Percentiles rank a stretch among this genome's conserved stretches.
Evolutionary conservation across 345 rosid species (phyloP).

Genomic region (Pugionium dolabratum): DNA sequence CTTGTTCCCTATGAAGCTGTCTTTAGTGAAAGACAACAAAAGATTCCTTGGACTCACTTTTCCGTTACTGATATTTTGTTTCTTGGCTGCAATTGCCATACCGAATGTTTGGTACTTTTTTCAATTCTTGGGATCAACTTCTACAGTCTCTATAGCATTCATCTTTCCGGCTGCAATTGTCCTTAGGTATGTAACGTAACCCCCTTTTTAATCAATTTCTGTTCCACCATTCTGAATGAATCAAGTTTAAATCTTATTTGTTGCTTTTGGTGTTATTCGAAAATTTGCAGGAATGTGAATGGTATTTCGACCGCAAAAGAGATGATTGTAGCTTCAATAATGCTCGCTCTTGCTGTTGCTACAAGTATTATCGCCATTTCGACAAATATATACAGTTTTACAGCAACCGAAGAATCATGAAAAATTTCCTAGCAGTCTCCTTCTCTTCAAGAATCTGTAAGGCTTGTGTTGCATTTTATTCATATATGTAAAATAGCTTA

Average conservation of each 20-base stretch:
- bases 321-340: conserved; percentile 43
- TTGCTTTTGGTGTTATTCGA: neutral
- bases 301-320: conserved; percentile 49
- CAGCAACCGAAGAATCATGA: conserved; percentile 23
- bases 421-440: neutral
- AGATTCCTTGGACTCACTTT: conserved; percentile 63
- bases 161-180: conserved; percentile 84
- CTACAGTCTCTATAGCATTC: conserved; percentile 78
- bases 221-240: neutral
- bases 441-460: conserved; percentile 25
- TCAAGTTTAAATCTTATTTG: neutral
- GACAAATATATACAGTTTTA: conserved; percentile 39
- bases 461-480: neutral
- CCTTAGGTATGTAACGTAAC: conserved; percentile 47
- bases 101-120: conserved; percentile 85
- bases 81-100: conserved; percentile 60
- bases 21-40: conserved; percentile 47
- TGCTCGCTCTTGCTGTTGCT: conserved; percentile 46
- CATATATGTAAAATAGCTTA: conserved; percentile 32
- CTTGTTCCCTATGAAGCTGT: conserved; percentile 51
- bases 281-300: conserved; percentile 45
- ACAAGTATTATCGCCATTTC: conserved; percentile 50
- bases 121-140: conserved; percentile 84
- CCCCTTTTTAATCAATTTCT: neutral
- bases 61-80: conserved; percentile 46